Base-by-base conservation (phyloP, 805 yeast species). In the Millerozyma miso region DNA sequence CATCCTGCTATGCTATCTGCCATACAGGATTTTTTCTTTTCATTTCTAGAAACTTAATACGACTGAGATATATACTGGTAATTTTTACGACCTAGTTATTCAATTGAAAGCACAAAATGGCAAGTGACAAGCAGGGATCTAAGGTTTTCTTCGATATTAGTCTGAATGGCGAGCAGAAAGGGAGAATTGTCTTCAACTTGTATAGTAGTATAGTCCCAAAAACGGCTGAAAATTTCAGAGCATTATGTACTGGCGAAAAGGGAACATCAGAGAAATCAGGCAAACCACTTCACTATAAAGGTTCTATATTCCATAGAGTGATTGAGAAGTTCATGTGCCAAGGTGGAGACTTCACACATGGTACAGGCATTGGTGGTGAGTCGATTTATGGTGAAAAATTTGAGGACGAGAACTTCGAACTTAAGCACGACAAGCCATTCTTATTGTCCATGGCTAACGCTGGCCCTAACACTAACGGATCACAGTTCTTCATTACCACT, bases 361-460 rank as follows among this genome's bases (percentile, higher is more conserved):
- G 69, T 4, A 45, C 62, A 12, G 75, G 75, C 4, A 58, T 62
- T 39, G 75, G 75, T 3, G 75, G 75, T 10, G 73, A 68, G 53
- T 65, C 71, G 6, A 70, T 70, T 37, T 70, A 70, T 44, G 75
- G 75, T 4, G 73, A 68, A 45, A 70, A 69, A 51, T 89, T 88
- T 66, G 96, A 87, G 58, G 99, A 91, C 61, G 99, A 91, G 64
- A 85, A 84, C 64, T 91, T 93, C 63, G 62, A 73, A 38, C 60
- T 79, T 51, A 77, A 74, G 48, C 98, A 91, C 60, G 88, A 82
- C 50, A 76, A 76, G 56, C 98, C 98, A 42, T 90, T 85, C 63
- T 73, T 93, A 52, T 76, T 91, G 53, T 87, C 96, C 5, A 93
- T 91, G 98, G 98, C 99, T 44, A 91, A 91, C 59, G 87, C 97